These are phyloP conservation scores for Dactylellina sp. DNA, from an alignment of 2,329 filamentous ascomycete genomes.

Conservation along the genomic window DNA sequence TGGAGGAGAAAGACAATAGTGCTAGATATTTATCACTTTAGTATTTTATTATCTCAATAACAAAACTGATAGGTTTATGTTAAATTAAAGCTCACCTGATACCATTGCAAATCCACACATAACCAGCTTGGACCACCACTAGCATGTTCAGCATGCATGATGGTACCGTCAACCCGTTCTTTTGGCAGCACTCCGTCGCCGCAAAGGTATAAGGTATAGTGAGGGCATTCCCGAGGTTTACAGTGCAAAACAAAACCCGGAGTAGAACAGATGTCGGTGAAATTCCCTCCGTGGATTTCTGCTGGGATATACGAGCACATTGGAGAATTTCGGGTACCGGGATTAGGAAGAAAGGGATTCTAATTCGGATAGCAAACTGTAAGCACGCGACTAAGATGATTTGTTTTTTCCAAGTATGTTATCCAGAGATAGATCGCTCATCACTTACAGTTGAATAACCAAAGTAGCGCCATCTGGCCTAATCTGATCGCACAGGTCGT, in stretches of 20 bases:
- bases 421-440: background rate
- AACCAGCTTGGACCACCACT: slow-evolving; percentile 34
- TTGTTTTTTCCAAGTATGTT: background rate
- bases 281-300: slow-evolving; percentile 38
- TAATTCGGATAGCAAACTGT: slow-evolving; percentile 16
- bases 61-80: background rate
- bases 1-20: slow-evolving; percentile 33
- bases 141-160: slow-evolving; percentile 38
- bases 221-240: slow-evolving; percentile 48
- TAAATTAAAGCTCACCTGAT: slow-evolving; percentile 23
- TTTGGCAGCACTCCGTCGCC: slow-evolving; percentile 43
- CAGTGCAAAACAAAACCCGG: slow-evolving; percentile 46
- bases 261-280: slow-evolving; percentile 41
- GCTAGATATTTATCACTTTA: slow-evolving; percentile 3
- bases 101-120: slow-evolving; percentile 29
- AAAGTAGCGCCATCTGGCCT: slow-evolving; percentile 26
- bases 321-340: slow-evolving; percentile 50
- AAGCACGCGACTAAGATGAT: background rate
- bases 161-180: slow-evolving; percentile 1
- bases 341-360: slow-evolving; percentile 40
- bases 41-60: too few species aligned
- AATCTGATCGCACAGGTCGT: slow-evolving; percentile 50
- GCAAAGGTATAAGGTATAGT: slow-evolving; percentile 53
- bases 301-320: slow-evolving; percentile 28
- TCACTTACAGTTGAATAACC: slow-evolving; percentile 37